Conservation (phyloP, 208 protist species). For the Wallacemonas sp. region DNA sequence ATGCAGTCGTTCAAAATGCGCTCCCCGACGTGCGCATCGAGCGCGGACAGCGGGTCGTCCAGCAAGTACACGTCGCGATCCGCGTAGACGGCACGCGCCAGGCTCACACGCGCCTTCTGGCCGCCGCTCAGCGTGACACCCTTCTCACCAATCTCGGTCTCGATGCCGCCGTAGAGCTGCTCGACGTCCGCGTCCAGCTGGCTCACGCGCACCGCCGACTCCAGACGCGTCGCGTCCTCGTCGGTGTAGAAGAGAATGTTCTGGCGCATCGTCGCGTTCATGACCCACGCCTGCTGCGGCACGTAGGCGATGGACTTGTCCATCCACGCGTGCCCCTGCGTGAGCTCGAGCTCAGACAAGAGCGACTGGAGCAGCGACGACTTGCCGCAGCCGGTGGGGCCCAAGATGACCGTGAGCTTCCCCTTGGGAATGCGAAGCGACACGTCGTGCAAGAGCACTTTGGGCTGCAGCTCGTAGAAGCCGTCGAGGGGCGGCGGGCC, state of each 20-base stretch:
- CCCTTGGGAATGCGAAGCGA: constrained; percentile 40
- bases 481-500: constrained; percentile 12
- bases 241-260: constrained; percentile 92
- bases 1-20: constrained; percentile 59
- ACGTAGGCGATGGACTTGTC: constrained; percentile 78
- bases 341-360: constrained; percentile 38
- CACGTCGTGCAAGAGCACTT: constrained; percentile 39
- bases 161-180: constrained; percentile 77
- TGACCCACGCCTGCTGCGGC: constrained; percentile 92
- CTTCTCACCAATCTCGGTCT: constrained; percentile 86
- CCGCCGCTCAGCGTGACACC: constrained; percentile 84
- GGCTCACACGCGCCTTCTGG: constrained; percentile 73
- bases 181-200: constrained; percentile 81
- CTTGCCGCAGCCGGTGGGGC: constrained; percentile 77
- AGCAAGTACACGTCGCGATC: constrained; percentile 83
- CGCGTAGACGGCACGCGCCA: constrained; percentile 83
- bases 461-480: constrained; percentile 40
- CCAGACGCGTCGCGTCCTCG: constrained; percentile 60
- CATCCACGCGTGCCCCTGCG: constrained; percentile 28
- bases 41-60: constrained; percentile 92
- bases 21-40: constrained; percentile 90
- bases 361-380: constrained; percentile 53
- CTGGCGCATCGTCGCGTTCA: constrained; percentile 89
- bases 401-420: constrained; percentile 69
- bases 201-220: constrained; percentile 51